A percentile compares a stretch with the other conserved stretches of the same genome.
These are phyloP conservation scores for Dryadomyces quercivorus DNA, from an alignment of 2,329 filamentous ascomycete genomes.

Conservation along the genomic window DNA sequence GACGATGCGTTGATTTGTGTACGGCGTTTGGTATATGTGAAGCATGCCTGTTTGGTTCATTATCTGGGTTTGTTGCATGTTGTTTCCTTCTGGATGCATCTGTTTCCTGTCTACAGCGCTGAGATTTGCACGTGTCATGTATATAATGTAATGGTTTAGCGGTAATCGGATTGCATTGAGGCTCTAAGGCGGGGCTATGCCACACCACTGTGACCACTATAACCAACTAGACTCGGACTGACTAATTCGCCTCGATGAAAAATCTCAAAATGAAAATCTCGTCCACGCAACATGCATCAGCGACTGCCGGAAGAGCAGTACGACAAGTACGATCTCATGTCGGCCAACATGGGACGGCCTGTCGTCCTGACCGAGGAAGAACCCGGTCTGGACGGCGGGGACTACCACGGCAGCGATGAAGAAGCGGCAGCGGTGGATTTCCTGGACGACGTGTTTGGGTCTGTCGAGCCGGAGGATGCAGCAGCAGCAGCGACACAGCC, in stretches of 20 bases:
- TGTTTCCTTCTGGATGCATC: background rate
- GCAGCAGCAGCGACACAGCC: background rate
- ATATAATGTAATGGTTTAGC: too few species aligned
- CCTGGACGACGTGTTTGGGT: constrained; percentile 14
- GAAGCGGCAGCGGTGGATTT: constrained; percentile 2
- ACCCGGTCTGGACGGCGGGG: background rate
- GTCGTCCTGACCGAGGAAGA: background rate
- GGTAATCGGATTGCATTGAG: too few species aligned
- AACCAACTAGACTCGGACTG: too few species aligned
- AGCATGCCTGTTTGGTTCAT: background rate
- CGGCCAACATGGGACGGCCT: background rate
- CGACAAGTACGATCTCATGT: constrained; percentile 8
- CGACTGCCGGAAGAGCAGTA: constrained; percentile 7
- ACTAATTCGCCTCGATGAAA: too few species aligned
- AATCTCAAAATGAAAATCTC: too few species aligned
- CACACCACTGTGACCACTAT: too few species aligned
- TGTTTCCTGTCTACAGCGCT: too few species aligned
- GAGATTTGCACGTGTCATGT: too few species aligned
- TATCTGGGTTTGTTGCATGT: background rate
- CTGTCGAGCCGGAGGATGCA: background rate
- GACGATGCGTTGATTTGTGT: background rate
- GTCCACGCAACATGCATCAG: constrained; percentile 11
- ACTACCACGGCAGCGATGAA: background rate
- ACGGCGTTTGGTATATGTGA: background rate
- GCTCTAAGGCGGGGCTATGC: too few species aligned